phyloP scores from a whole-genome alignment of 2,329 filamentous ascomycete species.

The Talaromyces pinophilus region DNA sequence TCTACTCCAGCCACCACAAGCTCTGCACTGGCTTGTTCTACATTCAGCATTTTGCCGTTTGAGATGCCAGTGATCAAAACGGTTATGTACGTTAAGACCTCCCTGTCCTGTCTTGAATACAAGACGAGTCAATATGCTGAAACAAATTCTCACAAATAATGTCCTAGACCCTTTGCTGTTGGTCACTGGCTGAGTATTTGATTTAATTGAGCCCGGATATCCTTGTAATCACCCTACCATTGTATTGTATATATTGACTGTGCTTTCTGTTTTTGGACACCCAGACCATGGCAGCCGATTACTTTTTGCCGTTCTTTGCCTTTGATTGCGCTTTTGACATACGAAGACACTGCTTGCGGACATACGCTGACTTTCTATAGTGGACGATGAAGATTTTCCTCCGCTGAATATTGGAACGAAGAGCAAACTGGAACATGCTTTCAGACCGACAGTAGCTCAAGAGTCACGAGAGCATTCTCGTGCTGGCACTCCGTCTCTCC shows the following conservation, averaged over 20 bases:
- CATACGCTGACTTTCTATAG: slow-evolving; percentile 38
- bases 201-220: slow-evolving; percentile 28
- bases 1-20: slow-evolving; percentile 34
- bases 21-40: slow-evolving; percentile 38
- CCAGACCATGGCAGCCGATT: slow-evolving; percentile 25
- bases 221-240: slow-evolving; percentile 40
- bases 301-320: slow-evolving; percentile 24
- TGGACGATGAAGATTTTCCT: slow-evolving; percentile 51
- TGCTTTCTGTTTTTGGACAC: slow-evolving; percentile 27
- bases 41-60: slow-evolving; percentile 35
- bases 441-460: slow-evolving; percentile 36
- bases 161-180: slow-evolving; percentile 40
- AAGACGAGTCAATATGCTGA: slow-evolving; percentile 45
- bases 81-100: slow-evolving; percentile 54
- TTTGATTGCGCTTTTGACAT: slow-evolving; percentile 8
- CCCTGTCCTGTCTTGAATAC: slow-evolving; percentile 47
- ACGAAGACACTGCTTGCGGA: slow-evolving; percentile 11
- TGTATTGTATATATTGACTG: slow-evolving; percentile 36
- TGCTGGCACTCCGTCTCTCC: slow-evolving; percentile 42
- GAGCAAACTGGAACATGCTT: slow-evolving; percentile 41
- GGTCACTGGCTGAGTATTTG: slow-evolving; percentile 32
- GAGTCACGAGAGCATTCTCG: slow-evolving; percentile 36
- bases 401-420: slow-evolving; percentile 45
- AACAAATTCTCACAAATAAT: slow-evolving; percentile 49
- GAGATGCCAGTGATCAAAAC: slow-evolving; percentile 40